A percentile compares a stretch with the other conserved stretches of the same genome.
Evolutionary conservation across 176 grass and related monocot genomes (phyloP).

Genomic region (Oryza meridionalis): DNA sequence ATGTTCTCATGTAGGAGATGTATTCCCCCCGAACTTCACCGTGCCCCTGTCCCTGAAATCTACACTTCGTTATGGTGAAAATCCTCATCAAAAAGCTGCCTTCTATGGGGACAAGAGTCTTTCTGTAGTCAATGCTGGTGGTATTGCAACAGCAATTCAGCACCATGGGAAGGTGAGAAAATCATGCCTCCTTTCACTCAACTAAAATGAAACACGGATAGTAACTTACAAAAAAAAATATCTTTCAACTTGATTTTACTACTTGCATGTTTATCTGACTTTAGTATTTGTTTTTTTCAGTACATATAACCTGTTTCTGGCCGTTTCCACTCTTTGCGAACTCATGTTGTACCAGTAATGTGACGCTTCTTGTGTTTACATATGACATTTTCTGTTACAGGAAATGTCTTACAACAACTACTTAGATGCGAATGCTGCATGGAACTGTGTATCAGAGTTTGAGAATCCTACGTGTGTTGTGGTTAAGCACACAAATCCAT

Average conservation of each 20-base stretch:
- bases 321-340: slow-evolving; percentile 5
- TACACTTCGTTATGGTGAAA: slow-evolving; percentile 87
- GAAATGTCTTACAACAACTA: slow-evolving; percentile 99
- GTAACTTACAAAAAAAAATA: neutral
- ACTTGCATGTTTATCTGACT: neutral
- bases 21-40: slow-evolving; percentile 77
- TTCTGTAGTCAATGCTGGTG: slow-evolving; percentile 73
- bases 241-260: neutral
- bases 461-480: slow-evolving; percentile 79
- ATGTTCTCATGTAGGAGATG: slow-evolving; percentile 51
- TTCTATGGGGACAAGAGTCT: slow-evolving; percentile 88
- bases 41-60: slow-evolving; percentile 69
- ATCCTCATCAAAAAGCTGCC: slow-evolving; percentile 94
- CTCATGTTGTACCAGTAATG: neutral
- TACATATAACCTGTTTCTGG: slow-evolving; percentile 17
- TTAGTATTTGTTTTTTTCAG: neutral
- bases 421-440: slow-evolving; percentile 94
- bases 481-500: slow-evolving; percentile 96
- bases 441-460: slow-evolving; percentile 97
- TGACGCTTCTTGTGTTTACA: neutral
- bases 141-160: slow-evolving; percentile 88
- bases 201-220: neutral
- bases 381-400: slow-evolving; percentile 38
- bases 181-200: neutral
- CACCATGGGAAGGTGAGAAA: slow-evolving; percentile 80